Base-by-base conservation (phyloP, 2,329 filamentous ascomycete species). In the Cercospora sp. region DNA sequence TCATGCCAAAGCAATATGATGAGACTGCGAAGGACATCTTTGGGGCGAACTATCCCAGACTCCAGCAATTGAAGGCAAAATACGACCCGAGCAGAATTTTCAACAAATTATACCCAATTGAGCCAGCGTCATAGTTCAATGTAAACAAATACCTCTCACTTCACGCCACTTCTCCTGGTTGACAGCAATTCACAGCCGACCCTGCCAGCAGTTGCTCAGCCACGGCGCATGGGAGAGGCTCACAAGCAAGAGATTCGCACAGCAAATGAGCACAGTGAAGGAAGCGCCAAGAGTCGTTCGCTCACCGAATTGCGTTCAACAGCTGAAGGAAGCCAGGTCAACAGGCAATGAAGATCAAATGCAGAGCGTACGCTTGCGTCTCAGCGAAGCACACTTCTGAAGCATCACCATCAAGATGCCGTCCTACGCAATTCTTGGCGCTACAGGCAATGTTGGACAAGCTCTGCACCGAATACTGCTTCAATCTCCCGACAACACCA, bases 401-500 rank as follows among this genome's bases (percentile, higher is more conserved):
- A 49, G n/a, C 21, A 49, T 18, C 18, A 49, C 21, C 45, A 49
- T 49, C 45, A 24, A 49, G n/a, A 72, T 73, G 71, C 55, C 69
- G 18, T 62, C 70, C 18, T 73, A 73, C 64, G 69, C 72, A n/a
- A 66, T 73, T 51, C 67, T 73, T 3, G 72, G 72, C 12, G 58
- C 65, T 13, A 73, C 72, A 12, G 84, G 83, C 10, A 84, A 83
- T 68, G 80, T 77, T 51, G 84, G 83, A 61, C 75, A 70, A 1
- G 78, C 80, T 2, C 75, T 85, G 24, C 77, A 85, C 49, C 59
- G 79, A 21, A 76, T 76, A 49, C 77, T 85, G 1, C 77, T 84
- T 3, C 62, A 76, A 10, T 63, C 65, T 0, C 75, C 79, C 1
- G 45, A 77, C 9, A 73, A 66, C 43, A 70, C 69, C 4, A 75